Evolutionary conservation across 768 basidiomycete genomes (phyloP).

Genomic region (Hygrophoropsis aurantiaca): DNA sequence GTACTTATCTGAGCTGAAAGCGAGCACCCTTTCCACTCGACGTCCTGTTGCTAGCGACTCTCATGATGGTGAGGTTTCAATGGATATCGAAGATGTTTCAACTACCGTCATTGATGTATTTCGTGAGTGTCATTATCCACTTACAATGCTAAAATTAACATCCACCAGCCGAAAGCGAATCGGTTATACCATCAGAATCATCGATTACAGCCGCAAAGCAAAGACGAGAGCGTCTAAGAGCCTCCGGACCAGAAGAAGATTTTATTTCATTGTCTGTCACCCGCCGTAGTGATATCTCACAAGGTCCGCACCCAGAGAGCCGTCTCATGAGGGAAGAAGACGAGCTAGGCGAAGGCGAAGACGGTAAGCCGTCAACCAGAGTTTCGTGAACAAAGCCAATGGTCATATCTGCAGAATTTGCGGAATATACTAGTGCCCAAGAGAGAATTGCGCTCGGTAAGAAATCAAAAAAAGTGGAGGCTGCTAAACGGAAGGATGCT

Average conservation of each 20-base stretch:
- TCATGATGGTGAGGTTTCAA: slow-evolving; percentile 52
- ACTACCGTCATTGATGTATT: slow-evolving; percentile 28
- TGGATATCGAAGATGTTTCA: slow-evolving; percentile 40
- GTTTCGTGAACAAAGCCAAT: slow-evolving; percentile 4
- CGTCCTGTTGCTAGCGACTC: slow-evolving; percentile 38
- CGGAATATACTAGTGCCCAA: slow-evolving; percentile 85
- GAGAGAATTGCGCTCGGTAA: slow-evolving; percentile 86
- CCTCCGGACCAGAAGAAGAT: slow-evolving; percentile 55
- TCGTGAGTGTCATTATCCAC: slow-evolving; percentile 23
- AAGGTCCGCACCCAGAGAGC: slow-evolving; percentile 84
- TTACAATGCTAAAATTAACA: slow-evolving; percentile 2
- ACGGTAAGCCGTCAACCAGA: slow-evolving; percentile 53
- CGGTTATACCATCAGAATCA: slow-evolving; percentile 67
- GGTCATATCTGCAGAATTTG: slow-evolving; percentile 55
- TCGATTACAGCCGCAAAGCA: slow-evolving; percentile 74
- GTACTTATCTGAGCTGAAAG: slow-evolving; percentile 76
- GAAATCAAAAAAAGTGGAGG: slow-evolving; percentile 73
- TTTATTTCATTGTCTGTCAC: slow-evolving; percentile 78
- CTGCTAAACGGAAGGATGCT: slow-evolving; percentile 58
- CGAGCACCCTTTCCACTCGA: slow-evolving; percentile 64
- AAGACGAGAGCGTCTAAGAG: slow-evolving; percentile 67
- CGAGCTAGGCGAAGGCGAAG: slow-evolving; percentile 84
- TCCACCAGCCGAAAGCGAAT: slow-evolving; percentile 36
- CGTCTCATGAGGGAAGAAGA: slow-evolving; percentile 83
- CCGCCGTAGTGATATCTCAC: slow-evolving; percentile 48